phyloP scores from a whole-genome alignment of 1,139 yeast species.

The Hanseniaspora sp. region DNA sequence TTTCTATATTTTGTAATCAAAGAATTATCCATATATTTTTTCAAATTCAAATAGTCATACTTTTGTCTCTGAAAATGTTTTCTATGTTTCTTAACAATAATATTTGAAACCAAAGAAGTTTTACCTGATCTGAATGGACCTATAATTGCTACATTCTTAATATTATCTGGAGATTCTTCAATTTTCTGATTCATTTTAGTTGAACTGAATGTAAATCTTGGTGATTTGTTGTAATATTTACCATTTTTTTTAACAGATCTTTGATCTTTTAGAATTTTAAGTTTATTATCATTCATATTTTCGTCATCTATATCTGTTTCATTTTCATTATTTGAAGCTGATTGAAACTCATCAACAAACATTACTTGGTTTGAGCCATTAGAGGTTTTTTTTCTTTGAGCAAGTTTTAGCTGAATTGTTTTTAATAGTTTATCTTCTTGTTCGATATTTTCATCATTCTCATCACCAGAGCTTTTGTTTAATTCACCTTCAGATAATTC shows the following conservation, averaged over 20 bases:
- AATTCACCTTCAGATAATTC: conserved; percentile 9
- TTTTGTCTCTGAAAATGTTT: conserved; percentile 25
- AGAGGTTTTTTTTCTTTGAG: neutral
- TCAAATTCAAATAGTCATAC: conserved; percentile 55
- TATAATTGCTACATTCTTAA: conserved; percentile 68
- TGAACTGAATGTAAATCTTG: conserved; percentile 40
- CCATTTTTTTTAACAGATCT: conserved; percentile 10
- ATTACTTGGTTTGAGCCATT: neutral
- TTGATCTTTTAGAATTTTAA: conserved; percentile 1
- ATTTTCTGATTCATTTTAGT: conserved; percentile 35
- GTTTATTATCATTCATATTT: conserved; percentile 7
- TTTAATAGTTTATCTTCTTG: conserved; percentile 1
- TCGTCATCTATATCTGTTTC: conserved; percentile 3
- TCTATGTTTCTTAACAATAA: conserved; percentile 11
- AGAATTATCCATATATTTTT: conserved; percentile 45
- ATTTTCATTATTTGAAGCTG: neutral
- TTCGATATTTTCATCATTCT: neutral
- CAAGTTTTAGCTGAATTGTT: neutral
- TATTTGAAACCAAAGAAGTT: conserved; percentile 40
- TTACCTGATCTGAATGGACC: conserved; percentile 86
- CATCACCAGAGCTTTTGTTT: neutral
- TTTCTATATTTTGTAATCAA: conserved; percentile 36
- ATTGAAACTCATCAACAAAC: conserved; percentile 11
- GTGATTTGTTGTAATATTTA: conserved; percentile 33
- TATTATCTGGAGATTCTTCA: conserved; percentile 49